These are phyloP conservation scores for Aspergillus sclerotiicarbonarius DNA, from an alignment of 495 filamentous ascomycete genomes.

Conservation along the genomic window DNA sequence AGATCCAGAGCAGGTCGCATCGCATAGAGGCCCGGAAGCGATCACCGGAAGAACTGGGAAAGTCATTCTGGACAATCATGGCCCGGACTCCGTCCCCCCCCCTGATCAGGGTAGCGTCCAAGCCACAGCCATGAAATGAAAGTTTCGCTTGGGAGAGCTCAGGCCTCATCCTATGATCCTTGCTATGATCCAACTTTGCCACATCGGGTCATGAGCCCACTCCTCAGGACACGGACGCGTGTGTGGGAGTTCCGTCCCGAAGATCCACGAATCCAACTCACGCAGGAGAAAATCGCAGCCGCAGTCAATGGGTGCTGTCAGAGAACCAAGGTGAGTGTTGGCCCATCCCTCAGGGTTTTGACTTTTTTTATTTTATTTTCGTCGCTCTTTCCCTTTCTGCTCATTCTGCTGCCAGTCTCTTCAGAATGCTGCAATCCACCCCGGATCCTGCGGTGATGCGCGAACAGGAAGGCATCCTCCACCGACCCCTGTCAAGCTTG, in stretches of 20 bases:
- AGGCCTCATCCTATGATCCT: conserved; percentile 15
- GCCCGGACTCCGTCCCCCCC: not conserved
- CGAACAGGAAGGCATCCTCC: not conserved
- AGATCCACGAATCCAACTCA: not conserved
- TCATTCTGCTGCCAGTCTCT: not conserved
- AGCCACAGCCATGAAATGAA: conserved; percentile 8
- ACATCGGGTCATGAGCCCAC: conserved; percentile 7
- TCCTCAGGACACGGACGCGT: not conserved
- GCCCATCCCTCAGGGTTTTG: not conserved
- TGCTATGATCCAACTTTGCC: conserved; percentile 8
- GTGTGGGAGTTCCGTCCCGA: not conserved
- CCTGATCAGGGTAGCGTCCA: not conserved
- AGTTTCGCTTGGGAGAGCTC: conserved; percentile 11
- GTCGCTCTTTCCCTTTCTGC: not conserved
- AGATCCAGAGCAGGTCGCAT: not conserved
- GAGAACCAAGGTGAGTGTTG: not conserved
- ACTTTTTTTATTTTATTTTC: not conserved
- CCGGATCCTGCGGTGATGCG: not conserved
- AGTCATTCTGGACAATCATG: no score
- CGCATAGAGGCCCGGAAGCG: no score
- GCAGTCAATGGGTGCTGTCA: not conserved
- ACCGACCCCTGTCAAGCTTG: not conserved
- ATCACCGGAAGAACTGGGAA: no score
- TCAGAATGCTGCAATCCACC: not conserved
- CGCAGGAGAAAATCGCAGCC: not conserved